phyloP scores from a whole-genome alignment of 352 stramenopile species.

The Globisporangium middletonii region DNA sequence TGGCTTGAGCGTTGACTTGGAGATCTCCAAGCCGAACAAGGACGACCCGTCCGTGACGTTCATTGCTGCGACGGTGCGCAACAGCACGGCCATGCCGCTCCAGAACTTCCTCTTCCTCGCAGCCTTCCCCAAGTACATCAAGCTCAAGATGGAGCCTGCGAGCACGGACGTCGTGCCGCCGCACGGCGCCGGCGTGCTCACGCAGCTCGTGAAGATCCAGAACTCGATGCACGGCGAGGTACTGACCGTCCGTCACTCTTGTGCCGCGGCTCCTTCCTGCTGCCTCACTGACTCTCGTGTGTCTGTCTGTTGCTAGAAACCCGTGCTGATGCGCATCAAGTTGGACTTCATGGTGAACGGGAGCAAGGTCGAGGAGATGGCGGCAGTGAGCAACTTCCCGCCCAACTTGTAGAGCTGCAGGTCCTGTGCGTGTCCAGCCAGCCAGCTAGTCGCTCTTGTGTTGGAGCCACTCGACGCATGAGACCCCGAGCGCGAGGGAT shows the following conservation, averaged over 20 bases:
- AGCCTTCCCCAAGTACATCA: conserved; percentile 97
- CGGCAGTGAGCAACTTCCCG: conserved; percentile 71
- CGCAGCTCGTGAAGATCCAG: conserved; percentile 94
- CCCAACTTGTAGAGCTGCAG: conserved; percentile 41
- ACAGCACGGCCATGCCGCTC: conserved; percentile 82
- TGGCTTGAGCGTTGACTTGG: conserved; percentile 90
- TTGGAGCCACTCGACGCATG: too few species aligned
- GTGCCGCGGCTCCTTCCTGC: too few species aligned
- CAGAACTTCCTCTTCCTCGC: conserved; percentile 92
- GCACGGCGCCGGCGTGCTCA: conserved; percentile 76
- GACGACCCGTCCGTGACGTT: conserved; percentile 90
- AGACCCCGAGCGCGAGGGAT: background rate
- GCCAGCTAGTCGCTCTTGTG: background rate
- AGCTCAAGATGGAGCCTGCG: conserved; percentile 97
- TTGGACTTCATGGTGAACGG: conserved; percentile 82
- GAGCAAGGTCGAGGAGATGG: conserved; percentile 83
- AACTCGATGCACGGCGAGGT: conserved; percentile 94
- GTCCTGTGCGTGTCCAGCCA: background rate
- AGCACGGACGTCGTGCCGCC: conserved; percentile 88
- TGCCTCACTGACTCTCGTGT: background rate
- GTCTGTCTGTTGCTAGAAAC: conserved; percentile 54
- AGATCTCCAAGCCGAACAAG: conserved; percentile 90
- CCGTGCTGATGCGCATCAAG: conserved; percentile 81
- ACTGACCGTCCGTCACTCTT: conserved; percentile 3
- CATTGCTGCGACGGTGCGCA: conserved; percentile 91